A percentile compares a stretch with the other conserved stretches of the same genome.
These are phyloP conservation scores for Geotrichum candidum DNA, from an alignment of 1,139 yeast species.

Conservation along the genomic window DNA sequence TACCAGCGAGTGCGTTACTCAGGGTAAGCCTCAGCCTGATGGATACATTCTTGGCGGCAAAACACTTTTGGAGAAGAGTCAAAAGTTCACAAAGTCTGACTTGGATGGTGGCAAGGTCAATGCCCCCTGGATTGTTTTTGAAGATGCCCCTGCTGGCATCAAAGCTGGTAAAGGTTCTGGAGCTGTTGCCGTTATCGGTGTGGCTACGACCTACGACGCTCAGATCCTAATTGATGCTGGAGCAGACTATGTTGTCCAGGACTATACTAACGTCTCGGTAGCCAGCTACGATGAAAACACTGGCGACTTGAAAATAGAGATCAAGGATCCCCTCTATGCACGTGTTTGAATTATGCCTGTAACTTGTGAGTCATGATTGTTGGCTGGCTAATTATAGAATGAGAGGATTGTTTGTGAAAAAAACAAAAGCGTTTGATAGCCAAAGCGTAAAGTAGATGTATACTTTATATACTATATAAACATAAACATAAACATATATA, in stretches of 20 bases:
- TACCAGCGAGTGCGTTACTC: constrained; percentile 69
- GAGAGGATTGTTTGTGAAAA: too few relatives aligned
- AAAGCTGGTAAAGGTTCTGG: constrained; percentile 82
- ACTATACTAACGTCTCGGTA: constrained; percentile 27
- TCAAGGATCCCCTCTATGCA: constrained; percentile 10
- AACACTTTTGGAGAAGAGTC: neutral
- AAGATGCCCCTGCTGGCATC: constrained; percentile 87
- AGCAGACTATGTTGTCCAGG: constrained; percentile 74
- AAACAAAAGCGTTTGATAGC: neutral
- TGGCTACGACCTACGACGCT: constrained; percentile 72
- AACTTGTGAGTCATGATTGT: neutral
- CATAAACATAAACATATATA: too few relatives aligned
- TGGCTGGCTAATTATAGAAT: neutral
- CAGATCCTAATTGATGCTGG: constrained; percentile 66
- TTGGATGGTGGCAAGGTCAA: constrained; percentile 45
- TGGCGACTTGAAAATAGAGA: constrained; percentile 2
- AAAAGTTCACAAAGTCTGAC: neutral
- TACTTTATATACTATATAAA: too few relatives aligned
- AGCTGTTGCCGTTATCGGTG: constrained; percentile 66
- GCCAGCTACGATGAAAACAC: constrained; percentile 1
- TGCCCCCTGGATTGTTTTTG: constrained; percentile 56
- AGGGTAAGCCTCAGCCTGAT: constrained; percentile 81
- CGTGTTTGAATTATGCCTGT: neutral
- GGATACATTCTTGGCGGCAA: constrained; percentile 49
- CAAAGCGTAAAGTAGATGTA: neutral